Evolutionary conservation across 257 asterid species (phyloP).

Genomic region (Scutellaria baicalensis): DNA sequence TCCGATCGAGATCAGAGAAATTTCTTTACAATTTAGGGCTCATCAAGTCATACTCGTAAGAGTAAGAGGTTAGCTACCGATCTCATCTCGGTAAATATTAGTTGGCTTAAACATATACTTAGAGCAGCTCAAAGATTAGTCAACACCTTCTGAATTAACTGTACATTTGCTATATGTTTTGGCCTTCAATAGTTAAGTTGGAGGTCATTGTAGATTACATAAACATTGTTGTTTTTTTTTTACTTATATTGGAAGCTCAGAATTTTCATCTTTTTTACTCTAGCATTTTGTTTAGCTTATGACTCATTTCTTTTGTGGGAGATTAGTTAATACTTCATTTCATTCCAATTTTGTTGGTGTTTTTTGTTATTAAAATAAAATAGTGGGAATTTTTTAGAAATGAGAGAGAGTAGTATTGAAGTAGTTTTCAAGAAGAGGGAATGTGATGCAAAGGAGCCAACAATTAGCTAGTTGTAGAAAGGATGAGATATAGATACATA

Average conservation of each 20-base stretch:
- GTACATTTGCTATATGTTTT: background rate
- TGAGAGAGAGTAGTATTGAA: background rate
- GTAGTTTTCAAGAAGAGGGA: conserved; percentile 6
- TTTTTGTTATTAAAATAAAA: too few species aligned
- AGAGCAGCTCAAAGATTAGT: conserved; percentile 13
- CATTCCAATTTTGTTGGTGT: too few species aligned
- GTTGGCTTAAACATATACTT: conserved; percentile 9
- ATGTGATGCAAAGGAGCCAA: conserved; percentile 14
- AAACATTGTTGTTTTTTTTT: too few species aligned
- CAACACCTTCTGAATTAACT: background rate
- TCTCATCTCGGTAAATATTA: background rate
- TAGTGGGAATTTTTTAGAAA: too few species aligned
- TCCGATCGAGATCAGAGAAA: conserved; percentile 66
- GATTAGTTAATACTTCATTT: too few species aligned
- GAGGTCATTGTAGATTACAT: conserved; percentile 18
- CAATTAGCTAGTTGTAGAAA: background rate
- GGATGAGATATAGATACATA: background rate
- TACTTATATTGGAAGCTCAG: too few species aligned
- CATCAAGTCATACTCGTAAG: conserved; percentile 47
- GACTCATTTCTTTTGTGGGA: too few species aligned
- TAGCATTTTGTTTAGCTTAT: background rate
- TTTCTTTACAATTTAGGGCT: conserved; percentile 65
- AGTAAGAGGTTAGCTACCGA: conserved; percentile 11
- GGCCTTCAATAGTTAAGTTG: background rate
- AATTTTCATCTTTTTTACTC: background rate